Evolutionary conservation across 495 filamentous ascomycete genomes (phyloP).

Genomic region (Polyplosphaeria fusca): DNA sequence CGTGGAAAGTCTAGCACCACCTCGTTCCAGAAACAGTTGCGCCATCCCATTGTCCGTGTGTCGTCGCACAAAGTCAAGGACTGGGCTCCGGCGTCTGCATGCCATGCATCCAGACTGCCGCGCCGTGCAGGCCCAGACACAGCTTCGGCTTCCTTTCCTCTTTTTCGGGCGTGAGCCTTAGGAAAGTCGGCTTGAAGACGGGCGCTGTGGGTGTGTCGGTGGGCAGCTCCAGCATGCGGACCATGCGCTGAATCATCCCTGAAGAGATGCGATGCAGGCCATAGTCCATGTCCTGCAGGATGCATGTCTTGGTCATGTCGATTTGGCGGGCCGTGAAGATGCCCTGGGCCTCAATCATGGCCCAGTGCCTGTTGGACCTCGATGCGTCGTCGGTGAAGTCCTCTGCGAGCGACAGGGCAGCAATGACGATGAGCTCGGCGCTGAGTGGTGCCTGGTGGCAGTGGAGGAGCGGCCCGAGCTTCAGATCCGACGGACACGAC

Average conservation of each 20-base stretch:
- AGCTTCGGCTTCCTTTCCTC: constrained; percentile 9
- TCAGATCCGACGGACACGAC: too few species aligned
- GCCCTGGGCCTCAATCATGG: constrained; percentile 1
- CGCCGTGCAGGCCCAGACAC: constrained; percentile 11
- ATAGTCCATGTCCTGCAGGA: constrained; percentile 33
- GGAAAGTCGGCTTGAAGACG: neutral
- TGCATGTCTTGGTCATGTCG: constrained; percentile 12
- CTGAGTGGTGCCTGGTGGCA: neutral
- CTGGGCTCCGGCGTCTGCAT: constrained; percentile 34
- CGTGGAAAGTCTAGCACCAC: neutral
- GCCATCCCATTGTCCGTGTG: neutral
- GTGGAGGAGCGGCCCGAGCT: neutral
- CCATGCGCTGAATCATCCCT: constrained; percentile 22
- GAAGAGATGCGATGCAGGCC: constrained; percentile 17
- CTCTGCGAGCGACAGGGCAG: constrained; percentile 26
- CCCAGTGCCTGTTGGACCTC: constrained; percentile 23
- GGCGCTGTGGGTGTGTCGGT: neutral
- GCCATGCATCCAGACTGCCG: constrained; percentile 22
- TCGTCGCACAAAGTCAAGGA: constrained; percentile 9
- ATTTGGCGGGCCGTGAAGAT: constrained; percentile 16
- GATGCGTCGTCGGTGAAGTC: constrained; percentile 21
- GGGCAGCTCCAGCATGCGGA: constrained; percentile 17
- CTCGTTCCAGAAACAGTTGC: too few species aligned
- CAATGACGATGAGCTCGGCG: constrained; percentile 27
- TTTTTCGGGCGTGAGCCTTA: neutral